phyloP scores from a whole-genome alignment of 805 yeast genomes.

The Lipomyces sp. region DNA sequence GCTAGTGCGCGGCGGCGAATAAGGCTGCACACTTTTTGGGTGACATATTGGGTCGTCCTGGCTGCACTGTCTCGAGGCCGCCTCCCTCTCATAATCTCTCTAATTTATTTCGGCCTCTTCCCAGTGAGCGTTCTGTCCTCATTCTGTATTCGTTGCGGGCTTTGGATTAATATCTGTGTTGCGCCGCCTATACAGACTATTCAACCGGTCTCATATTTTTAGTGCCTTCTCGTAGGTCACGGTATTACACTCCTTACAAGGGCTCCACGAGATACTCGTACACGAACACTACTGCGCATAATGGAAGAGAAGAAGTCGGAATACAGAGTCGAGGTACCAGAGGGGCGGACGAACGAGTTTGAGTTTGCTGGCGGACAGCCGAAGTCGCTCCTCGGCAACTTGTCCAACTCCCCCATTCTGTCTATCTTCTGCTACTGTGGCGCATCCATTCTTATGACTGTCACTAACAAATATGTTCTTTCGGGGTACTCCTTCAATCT shows the following conservation, averaged over 20 bases:
- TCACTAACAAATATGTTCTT: conserved; percentile 93
- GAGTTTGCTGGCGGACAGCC: conserved; percentile 19
- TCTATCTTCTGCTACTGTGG: conserved; percentile 64
- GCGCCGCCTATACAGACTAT: neutral
- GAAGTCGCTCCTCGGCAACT: conserved; percentile 16
- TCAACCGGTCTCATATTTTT: neutral
- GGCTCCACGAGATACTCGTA: neutral
- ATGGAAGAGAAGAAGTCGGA: conserved; percentile 37
- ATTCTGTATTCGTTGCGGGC: neutral
- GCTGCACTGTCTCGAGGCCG: neutral
- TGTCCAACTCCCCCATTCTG: conserved; percentile 32
- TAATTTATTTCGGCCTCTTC: too few species aligned
- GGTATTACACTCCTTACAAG: too few species aligned
- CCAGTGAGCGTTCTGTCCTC: neutral
- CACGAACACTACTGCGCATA: neutral
- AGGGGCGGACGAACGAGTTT: conserved; percentile 22
- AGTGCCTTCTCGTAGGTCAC: neutral
- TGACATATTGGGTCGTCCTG: neutral
- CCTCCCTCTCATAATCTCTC: neutral
- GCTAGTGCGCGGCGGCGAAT: neutral
- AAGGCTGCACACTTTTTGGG: neutral
- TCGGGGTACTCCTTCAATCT: conserved; percentile 76
- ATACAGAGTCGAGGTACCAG: conserved; percentile 30
- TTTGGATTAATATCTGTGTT: neutral
- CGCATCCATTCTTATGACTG: conserved; percentile 96